Evolutionary conservation across 2,329 filamentous ascomycete species (phyloP).

Genomic region (Fonsecaea pedrosoi): DNA sequence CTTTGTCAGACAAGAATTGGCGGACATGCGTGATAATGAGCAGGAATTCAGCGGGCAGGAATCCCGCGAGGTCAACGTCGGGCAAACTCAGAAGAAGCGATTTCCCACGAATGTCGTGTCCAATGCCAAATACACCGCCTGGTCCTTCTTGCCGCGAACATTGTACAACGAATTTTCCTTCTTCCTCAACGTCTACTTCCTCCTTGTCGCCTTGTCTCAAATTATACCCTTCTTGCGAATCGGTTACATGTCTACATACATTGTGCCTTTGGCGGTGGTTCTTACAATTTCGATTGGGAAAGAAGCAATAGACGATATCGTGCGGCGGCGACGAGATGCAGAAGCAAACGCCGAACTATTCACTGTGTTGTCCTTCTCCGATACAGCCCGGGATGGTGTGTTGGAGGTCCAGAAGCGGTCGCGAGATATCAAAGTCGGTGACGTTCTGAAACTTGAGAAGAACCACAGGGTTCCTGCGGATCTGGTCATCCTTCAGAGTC

Average conservation of each 20-base stretch:
- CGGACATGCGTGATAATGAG: constrained; percentile 47
- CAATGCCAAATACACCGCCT: constrained; percentile 95
- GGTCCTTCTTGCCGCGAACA: constrained; percentile 91
- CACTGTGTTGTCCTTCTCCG: constrained; percentile 71
- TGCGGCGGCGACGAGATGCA: constrained; percentile 80
- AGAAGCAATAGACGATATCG: constrained; percentile 93
- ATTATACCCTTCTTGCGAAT: constrained; percentile 88
- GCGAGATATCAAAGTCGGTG: constrained; percentile 87
- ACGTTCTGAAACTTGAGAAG: constrained; percentile 90
- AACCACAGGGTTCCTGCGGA: constrained; percentile 94
- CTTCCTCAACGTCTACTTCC: constrained; percentile 99
- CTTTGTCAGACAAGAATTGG: constrained; percentile 38
- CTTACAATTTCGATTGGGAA: constrained; percentile 91
- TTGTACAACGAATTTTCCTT: constrained; percentile 99
- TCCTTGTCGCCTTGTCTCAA: constrained; percentile 93
- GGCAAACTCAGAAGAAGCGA: constrained; percentile 72
- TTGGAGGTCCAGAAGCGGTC: constrained; percentile 78
- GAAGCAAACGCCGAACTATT: constrained; percentile 95
- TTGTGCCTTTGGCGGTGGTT: constrained; percentile 90
- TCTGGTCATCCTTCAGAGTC: constrained; percentile 88
- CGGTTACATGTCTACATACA: constrained; percentile 92
- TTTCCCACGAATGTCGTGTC: constrained; percentile 92
- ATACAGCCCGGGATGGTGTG: constrained; percentile 40
- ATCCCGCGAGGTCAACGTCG: constrained; percentile 77
- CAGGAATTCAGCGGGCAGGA: constrained; percentile 49